Base-by-base conservation (phyloP, 2,329 filamentous ascomycete species). In the Periconia digitata region DNA sequence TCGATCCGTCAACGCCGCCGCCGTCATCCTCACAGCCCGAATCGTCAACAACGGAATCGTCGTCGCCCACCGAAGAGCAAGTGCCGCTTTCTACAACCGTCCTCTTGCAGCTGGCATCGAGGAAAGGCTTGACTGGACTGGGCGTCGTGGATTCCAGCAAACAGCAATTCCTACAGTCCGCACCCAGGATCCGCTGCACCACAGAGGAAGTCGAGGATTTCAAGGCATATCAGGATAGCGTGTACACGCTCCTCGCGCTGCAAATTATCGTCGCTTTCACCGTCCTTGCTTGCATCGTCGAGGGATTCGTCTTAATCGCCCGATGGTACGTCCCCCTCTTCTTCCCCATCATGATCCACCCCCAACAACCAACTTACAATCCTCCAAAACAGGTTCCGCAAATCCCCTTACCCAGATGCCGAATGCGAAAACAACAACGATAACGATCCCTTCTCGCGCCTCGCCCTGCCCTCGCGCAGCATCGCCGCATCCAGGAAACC, bases 281-380 rank as follows among this genome's bases (percentile, higher is more conserved):
- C 0, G 53, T 69, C 1, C 35, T 69, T 6, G 62, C 64, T 8
- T 67, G 63, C 29, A 38, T 64, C 3, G 63, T 57, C 1, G 66
- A 69, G 48, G 56, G 54, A 5, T 22, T 67, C 4, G 58, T 63
- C 24, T 18, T 58, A 20, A 53, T 53, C 6, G 44, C 56, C 37
- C 51, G 44, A 16, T 64, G 58, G 66, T 63, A 58, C 17, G 50
- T 42, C 18, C 36, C 16, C n/a, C 7, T 37, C 38, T 18, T 22
- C 21, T 38, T 20, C 35, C 29, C n/a, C n/a, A n/a, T n/a, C n/a
- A n/a, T n/a, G n/a, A n/a, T 2, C n/a, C 13, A 38, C 27, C 32
- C 13, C 22, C 37, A 8, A 40, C 8, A 18, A n/a, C n/a, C n/a
- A n/a, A 32, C 29, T 32, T 42, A 18, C 38, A 40, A 37, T 44